Percentiles rank a stretch among this genome's conserved stretches.
phyloP scores from a whole-genome alignment of 2,329 filamentous ascomycete genomes.

The Ophiostoma australiae region DNA sequence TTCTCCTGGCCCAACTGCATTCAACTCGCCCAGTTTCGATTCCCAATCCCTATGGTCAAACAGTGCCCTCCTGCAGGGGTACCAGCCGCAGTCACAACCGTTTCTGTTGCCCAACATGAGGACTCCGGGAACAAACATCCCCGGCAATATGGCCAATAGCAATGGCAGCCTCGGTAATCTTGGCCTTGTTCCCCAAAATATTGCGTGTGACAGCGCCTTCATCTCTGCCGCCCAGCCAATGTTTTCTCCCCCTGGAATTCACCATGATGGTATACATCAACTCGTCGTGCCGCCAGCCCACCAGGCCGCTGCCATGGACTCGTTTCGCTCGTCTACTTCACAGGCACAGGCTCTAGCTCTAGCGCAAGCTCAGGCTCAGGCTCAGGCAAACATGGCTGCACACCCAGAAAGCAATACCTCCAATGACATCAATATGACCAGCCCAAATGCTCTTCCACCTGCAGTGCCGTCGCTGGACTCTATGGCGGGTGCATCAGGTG shows the following conservation, averaged over 20 bases:
- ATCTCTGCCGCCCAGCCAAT: constrained; percentile 32
- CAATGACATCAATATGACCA: constrained; percentile 30
- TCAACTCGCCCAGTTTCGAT: constrained; percentile 39
- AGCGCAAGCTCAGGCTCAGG: not conserved
- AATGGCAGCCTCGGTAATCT: constrained; percentile 21
- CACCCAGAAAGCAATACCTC: constrained; percentile 1
- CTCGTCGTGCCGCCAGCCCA: constrained; percentile 9
- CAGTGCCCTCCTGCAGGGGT: constrained; percentile 32
- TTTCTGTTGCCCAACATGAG: constrained; percentile 31
- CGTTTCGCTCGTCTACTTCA: not conserved
- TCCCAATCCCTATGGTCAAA: constrained; percentile 39
- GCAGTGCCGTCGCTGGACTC: constrained; percentile 29
- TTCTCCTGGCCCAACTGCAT: constrained; percentile 38
- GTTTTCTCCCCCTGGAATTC: constrained; percentile 24
- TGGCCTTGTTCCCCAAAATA: constrained; percentile 36
- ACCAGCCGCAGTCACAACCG: constrained; percentile 29
- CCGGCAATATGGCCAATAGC: constrained; percentile 16
- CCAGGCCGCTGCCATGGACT: constrained; percentile 8
- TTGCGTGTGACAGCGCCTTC: constrained; percentile 34
- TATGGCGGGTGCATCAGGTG: not conserved
- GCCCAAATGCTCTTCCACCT: constrained; percentile 29
- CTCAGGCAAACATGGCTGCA: constrained; percentile 3
- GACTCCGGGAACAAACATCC: constrained; percentile 5
- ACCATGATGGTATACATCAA: constrained; percentile 18
- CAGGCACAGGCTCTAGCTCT: too few species aligned